These are phyloP conservation scores for Cercospora sp. DNA, from an alignment of 2,329 filamentous ascomycete genomes.

Conservation along the genomic window DNA sequence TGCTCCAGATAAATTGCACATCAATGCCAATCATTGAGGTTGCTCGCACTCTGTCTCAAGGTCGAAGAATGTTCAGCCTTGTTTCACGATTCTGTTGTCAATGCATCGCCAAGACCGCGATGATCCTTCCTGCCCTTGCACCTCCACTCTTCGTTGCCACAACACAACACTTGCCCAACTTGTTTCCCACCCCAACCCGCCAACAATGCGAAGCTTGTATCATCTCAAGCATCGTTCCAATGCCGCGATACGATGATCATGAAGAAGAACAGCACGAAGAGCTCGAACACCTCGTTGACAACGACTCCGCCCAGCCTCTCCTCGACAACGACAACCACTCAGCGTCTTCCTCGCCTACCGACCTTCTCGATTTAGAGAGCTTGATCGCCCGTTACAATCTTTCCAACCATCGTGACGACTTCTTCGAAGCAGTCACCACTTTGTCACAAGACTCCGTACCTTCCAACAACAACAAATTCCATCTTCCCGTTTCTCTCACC, in stretches of 20 bases:
- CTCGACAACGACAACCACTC: neutral
- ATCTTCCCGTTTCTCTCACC: neutral
- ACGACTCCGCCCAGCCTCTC: neutral
- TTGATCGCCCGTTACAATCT: conserved; percentile 37
- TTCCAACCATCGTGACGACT: conserved; percentile 45
- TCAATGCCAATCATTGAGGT: neutral
- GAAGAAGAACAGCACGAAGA: neutral
- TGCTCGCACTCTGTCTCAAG: neutral
- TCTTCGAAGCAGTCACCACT: neutral
- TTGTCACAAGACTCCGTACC: neutral
- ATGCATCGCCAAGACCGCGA: neutral
- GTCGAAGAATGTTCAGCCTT: neutral
- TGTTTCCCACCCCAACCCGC: neutral
- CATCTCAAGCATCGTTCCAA: neutral
- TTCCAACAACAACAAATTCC: neutral
- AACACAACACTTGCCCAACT: neutral
- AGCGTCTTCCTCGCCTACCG: neutral
- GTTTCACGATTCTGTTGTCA: neutral
- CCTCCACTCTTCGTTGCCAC: neutral
- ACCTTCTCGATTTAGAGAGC: neutral
- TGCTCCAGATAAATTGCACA: neutral
- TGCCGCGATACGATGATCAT: neutral
- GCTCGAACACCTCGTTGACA: neutral
- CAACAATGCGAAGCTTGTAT: neutral
- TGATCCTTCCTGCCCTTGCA: neutral